Base-by-base conservation (phyloP, 176 grass and related monocot species). In the Aegilops speltoides region DNA sequence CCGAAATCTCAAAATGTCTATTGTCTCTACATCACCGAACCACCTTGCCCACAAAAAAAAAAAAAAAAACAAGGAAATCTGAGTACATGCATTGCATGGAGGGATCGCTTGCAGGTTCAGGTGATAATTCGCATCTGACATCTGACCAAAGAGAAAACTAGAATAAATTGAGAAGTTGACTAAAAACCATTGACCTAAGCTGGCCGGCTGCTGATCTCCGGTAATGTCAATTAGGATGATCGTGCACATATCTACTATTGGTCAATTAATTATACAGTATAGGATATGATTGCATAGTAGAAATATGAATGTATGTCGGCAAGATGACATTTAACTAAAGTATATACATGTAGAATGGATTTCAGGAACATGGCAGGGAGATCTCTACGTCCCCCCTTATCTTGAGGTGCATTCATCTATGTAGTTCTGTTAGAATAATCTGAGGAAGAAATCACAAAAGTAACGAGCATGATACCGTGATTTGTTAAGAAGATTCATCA, bases 321-420 rank as follows among this genome's bases (percentile, higher is more conserved):
- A 73, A 43, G 69, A 45, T 13, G 37, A 15, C 43, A 25, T 41
- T 41, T 23, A 14, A 72, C 50, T 19, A 54, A 54, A 37, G 36
- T 40, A 41, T 73, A 43, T 20, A 36, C 32, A 69, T 71, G 19
- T 71, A 71, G 20, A 71, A 40, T n/a, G 22, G 69, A 73, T 73
- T 73, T 73, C 37, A 25, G 22, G 69, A 73, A 43, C 69, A 24
- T 73, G 69, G 20, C 69, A 43, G 10, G n/a, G 12, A 73, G 69
- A 73, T 73, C 23, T 73, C 37, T 15, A 73, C n/a, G 22, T 2
- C 68, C 69, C 22, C 69, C 10, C 69, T 14, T 7, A 73, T 73
- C n/a, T 45, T 43, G 7, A 73, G 70, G 70, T 73, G 70, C 70
- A 73, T 73, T 73, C 38, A 73, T 73, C 38, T 73, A n/a, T 15